phyloP scores from a whole-genome alignment of 83 land plant species.

The Diphasiastrum complanatum region DNA sequence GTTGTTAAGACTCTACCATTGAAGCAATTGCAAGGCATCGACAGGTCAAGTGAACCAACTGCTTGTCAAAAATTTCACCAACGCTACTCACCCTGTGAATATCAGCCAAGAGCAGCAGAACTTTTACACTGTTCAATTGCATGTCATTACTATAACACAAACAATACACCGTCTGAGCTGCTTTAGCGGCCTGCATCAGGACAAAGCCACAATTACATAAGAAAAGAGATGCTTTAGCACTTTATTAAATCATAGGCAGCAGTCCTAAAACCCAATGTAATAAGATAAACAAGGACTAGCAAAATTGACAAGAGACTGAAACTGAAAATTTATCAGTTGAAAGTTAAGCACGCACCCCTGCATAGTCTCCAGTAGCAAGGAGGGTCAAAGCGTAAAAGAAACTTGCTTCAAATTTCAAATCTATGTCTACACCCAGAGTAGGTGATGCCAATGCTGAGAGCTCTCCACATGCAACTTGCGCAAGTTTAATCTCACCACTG shows the following conservation, averaged over 20 bases:
- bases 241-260: no score
- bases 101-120: conserved; percentile 75
- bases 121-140: conserved; percentile 67
- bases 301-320: no score
- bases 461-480: conserved; percentile 66
- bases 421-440: conserved; percentile 82
- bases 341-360: conserved; percentile 40
- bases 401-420: conserved; percentile 64
- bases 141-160: conserved; percentile 77
- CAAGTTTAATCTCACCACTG: conserved; percentile 74
- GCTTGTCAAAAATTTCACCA: not conserved
- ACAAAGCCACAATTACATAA: conserved; percentile 6
- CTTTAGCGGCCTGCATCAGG: conserved; percentile 71
- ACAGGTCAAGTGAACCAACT: not conserved
- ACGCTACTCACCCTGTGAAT: conserved; percentile 65
- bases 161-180: conserved; percentile 69
- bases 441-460: conserved; percentile 69
- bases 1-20: no score
- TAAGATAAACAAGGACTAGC: no score
- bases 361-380: conserved; percentile 76
- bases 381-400: conserved; percentile 74
- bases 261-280: no score
- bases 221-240: not conserved
- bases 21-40: no score
- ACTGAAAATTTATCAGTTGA: no score